Evolutionary conservation across 1,139 yeast species (phyloP).

Genomic region (Candida pseudocylindracea): DNA sequence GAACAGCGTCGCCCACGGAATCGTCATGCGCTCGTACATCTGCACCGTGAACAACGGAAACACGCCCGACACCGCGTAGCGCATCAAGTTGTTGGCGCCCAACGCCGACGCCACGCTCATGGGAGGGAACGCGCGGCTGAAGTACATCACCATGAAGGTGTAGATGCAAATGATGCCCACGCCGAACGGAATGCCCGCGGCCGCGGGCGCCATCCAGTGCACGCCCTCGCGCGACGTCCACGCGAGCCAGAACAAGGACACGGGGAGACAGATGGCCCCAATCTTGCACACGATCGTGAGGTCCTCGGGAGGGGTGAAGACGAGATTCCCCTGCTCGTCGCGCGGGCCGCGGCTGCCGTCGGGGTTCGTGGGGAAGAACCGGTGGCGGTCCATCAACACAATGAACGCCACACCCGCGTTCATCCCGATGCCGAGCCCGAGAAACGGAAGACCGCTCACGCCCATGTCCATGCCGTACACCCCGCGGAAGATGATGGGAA

Average conservation of each 20-base stretch:
- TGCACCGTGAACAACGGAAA: constrained; percentile 23
- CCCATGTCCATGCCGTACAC: constrained; percentile 28
- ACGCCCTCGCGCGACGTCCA: constrained; percentile 47
- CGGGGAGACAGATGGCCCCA: constrained; percentile 43
- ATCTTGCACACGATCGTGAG: constrained; percentile 22
- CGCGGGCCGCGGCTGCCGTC: constrained; percentile 39
- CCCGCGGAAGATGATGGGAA: constrained; percentile 28
- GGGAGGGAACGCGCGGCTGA: constrained; percentile 59
- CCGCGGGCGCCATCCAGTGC: constrained; percentile 66
- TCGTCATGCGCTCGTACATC: constrained; percentile 16
- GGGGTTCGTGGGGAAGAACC: constrained; percentile 30
- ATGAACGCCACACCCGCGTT: constrained; percentile 27
- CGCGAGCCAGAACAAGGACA: constrained; percentile 60
- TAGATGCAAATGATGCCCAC: constrained; percentile 53
- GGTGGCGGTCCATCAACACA: constrained; percentile 20
- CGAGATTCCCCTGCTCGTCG: constrained; percentile 29
- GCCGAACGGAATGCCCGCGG: constrained; percentile 59
- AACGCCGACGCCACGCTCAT: constrained; percentile 50
- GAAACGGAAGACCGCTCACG: constrained; percentile 41
- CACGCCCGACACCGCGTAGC: constrained; percentile 45
- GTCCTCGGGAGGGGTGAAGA: constrained; percentile 14
- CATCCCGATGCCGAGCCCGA: constrained; percentile 43
- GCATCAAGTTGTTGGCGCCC: constrained; percentile 56
- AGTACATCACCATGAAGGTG: constrained; percentile 50
- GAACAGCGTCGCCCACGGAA: constrained; percentile 16